Conservation (phyloP, 148 eudicot species). For the Fagopyrum tataricum region DNA sequence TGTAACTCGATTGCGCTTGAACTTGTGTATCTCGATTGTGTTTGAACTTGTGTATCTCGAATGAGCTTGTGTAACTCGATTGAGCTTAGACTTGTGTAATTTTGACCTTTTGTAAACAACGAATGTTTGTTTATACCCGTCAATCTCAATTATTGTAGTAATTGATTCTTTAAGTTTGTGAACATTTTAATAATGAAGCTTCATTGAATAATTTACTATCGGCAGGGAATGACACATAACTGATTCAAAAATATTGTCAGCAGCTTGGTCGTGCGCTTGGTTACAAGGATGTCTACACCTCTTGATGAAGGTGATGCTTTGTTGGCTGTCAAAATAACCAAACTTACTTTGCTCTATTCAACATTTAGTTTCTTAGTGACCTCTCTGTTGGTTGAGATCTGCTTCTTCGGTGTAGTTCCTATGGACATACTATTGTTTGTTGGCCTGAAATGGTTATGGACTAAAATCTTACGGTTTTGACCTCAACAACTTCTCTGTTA, state of each 20-base stretch:
- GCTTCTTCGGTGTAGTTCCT: not conserved
- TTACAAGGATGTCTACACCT: constrained; percentile 62
- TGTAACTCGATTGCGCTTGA: no score
- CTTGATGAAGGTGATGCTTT: constrained; percentile 50
- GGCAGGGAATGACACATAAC: constrained; percentile 31
- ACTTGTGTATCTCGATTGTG: no score
- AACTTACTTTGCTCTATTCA: not conserved
- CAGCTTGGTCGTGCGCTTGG: constrained; percentile 54
- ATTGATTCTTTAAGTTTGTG: constrained; percentile 4
- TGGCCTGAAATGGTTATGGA: not conserved
- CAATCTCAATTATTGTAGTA: not conserved
- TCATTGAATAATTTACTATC: constrained; percentile 35
- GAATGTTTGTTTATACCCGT: not conserved
- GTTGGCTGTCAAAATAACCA: not conserved
- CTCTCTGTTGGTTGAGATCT: not conserved
- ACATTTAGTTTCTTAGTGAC: not conserved
- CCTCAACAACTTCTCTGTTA: not conserved
- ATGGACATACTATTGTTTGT: not conserved
- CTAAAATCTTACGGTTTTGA: not conserved
- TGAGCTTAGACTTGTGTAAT: no score
- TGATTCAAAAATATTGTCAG: constrained; percentile 53
- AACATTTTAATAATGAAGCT: constrained; percentile 28
- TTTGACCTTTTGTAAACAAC: no score
- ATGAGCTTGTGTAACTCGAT: no score
- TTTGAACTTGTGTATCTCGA: no score